A percentile compares a stretch with the other conserved stretches of the same genome.
Conservation (phyloP, 176 grass and related monocot genomes). For the Aegilops sharonensis region DNA sequence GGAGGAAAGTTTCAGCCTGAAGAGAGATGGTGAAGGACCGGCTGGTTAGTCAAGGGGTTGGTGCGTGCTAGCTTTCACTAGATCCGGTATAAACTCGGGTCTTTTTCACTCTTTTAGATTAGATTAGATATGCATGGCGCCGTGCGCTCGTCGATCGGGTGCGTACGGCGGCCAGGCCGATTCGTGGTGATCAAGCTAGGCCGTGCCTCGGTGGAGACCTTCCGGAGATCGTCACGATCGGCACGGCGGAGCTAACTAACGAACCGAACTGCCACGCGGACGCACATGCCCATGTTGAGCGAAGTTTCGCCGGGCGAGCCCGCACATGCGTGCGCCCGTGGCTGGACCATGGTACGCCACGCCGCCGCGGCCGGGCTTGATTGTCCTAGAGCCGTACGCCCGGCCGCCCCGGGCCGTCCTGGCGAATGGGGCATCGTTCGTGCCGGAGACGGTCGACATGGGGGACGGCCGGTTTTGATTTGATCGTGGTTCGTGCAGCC, state of each 20-base stretch:
- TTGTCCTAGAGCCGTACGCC: background rate
- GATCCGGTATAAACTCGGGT: background rate
- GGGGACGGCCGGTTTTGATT: background rate
- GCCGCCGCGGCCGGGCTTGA: background rate
- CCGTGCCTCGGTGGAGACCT: background rate
- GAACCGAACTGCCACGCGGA: background rate
- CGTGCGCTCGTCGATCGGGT: background rate
- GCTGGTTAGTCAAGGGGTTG: background rate
- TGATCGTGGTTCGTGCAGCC: background rate
- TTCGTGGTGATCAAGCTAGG: too few species aligned
- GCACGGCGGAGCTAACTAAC: background rate
- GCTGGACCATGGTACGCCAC: too few species aligned
- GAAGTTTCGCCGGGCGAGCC: too few species aligned
- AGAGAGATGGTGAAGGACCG: background rate
- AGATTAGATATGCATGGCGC: background rate
- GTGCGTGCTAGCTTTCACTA: background rate
- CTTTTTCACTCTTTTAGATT: background rate
- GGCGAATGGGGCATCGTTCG: background rate
- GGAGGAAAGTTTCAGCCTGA: slow-evolving; percentile 2
- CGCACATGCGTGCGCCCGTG: too few species aligned
- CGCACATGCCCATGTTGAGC: background rate
- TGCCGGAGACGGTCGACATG: background rate
- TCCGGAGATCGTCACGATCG: background rate
- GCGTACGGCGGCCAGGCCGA: background rate
- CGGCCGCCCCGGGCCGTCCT: background rate